Conservation (phyloP, 2,329 filamentous ascomycete genomes). For the Chaetomiaceae sp. region DNA sequence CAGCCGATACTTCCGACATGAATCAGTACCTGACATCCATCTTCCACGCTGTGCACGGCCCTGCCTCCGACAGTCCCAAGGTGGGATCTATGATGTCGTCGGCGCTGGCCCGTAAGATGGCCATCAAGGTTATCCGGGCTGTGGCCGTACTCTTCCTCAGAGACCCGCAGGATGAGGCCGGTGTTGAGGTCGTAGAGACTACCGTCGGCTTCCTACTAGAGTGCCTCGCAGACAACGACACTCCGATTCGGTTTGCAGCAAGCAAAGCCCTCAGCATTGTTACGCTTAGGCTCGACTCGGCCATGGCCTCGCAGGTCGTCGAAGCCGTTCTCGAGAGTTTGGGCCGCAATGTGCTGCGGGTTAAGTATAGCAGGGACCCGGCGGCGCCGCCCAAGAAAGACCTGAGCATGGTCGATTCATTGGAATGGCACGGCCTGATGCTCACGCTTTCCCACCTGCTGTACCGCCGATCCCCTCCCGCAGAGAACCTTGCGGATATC, state of each 20-base stretch:
- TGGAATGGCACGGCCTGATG: constrained; percentile 89
- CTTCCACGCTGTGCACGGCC: constrained; percentile 56
- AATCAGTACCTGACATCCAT: constrained; percentile 58
- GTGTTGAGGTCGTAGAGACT: constrained; percentile 62
- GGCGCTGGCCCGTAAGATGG: constrained; percentile 71
- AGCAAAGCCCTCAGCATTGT: constrained; percentile 90
- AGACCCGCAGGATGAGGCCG: constrained; percentile 37
- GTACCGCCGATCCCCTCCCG: constrained; percentile 75
- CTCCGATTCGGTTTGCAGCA: constrained; percentile 80
- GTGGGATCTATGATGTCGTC: constrained; percentile 58
- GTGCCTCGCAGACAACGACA: constrained; percentile 77
- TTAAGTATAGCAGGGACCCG: constrained; percentile 32
- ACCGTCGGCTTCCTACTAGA: constrained; percentile 77
- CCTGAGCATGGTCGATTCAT: constrained; percentile 68
- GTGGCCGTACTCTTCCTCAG: constrained; percentile 62
- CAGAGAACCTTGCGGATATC: constrained; percentile 63
- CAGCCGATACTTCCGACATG: constrained; percentile 69
- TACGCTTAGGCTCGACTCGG: constrained; percentile 68
- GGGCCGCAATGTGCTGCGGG: constrained; percentile 52
- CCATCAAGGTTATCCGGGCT: constrained; percentile 79
- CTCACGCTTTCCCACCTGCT: constrained; percentile 81
- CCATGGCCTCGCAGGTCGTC: constrained; percentile 81
- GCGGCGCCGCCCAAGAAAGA: constrained; percentile 43
- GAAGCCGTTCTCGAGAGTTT: constrained; percentile 74
- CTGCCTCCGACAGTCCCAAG: constrained; percentile 41